Evolutionary conservation across 2,329 filamentous ascomycete species (phyloP), one percentile per base, ranked within the genome.

Genomic region (Neofusicoccum parvum): DNA sequence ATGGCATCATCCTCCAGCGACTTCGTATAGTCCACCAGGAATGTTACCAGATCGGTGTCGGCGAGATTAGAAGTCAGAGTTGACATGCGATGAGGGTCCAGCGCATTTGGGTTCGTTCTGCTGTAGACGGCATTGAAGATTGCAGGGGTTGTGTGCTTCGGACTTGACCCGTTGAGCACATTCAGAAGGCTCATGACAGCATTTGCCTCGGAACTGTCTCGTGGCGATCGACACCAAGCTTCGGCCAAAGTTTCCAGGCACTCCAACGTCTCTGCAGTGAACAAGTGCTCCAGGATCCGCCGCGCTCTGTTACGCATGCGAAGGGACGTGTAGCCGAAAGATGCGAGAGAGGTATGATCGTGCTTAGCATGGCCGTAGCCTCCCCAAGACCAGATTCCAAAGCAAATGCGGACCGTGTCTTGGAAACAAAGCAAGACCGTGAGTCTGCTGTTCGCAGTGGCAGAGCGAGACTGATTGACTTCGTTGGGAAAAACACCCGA

Each of bases 41-140:
- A 99, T 9, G 90, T 87, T 9, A 94, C 92, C 11, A 99, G 82
- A 72, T 97, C 94, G 0, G 87, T 86, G 72, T 97, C 93, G 63
- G 88, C 88, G 10, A 99, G 80, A 54, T 92, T 90, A 17, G 95
- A 91, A 0, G 94, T 96, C 75, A 98, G 82, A 1, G 92, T 96
- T 15, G 94, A 98, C 76, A 93, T 92, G 53, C 93, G 87, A 15
- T 87, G 86, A 2, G 90, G 86, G 49, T 97, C 92, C 17, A 98
- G 80, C 0, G 91, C 92, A 20, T 81, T 80, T 0, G 94, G 92
- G 71, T 97, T 97, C 0, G 93, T 96, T 36, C 96, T 89, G 73
- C 93, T 97, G 75, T 97, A 98, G 14, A 99, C 91, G 2, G 94
- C 91, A 78, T 98, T 96, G 80, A 99, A 97, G 4, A 98, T 89